Evolutionary conservation across 1,284 basidiomycete genomes (phyloP), one percentile per base, ranked within the genome.

Genomic region (Polyporus tsugae): DNA sequence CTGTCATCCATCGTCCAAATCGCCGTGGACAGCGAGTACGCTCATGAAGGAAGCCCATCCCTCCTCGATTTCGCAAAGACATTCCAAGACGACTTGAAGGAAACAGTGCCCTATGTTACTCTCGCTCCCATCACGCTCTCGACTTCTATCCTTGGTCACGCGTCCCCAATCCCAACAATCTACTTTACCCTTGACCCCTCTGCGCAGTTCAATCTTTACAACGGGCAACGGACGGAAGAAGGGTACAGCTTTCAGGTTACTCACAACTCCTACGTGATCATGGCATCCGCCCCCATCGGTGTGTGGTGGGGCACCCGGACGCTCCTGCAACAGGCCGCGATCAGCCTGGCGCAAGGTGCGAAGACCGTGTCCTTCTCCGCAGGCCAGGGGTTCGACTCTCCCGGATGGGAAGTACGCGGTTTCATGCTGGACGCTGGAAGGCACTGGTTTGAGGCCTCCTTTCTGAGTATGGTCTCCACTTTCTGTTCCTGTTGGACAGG

Each of bases 391-490:
- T 65, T 62, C 1, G 81, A 82, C 68, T 73, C 76, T 22, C 82
- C 82, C 1, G 81, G 79, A 10, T 83, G 81, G 80, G 77, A 77
- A 33, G 78, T 80, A 2, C 75, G 81, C 6, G 81, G 82, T 10
- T 79, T 81, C 67, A 83, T 83, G 82, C 75, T 83, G 19, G 81
- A 82, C 65, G 79, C 76, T 11, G 80, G 79, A 0, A 74, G 81
- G 38, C 80, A 82, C 66, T 82, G 77, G 75, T 82, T 79, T 63
- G 75, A 75, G 25, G 70, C 75, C 0, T 66, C 63, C 0, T 77
- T 78, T 65, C 65, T 78, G 19, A 60, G 76, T 76, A 53, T 33
- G 68, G 62, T 4, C 6, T 41, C 35, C 29, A 6, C 36, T 6
- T 64, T 42, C 19, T 29, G 22, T 49, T 38, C 38, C 10, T 38